Evolutionary conservation across 768 basidiomycete species (phyloP).

Genomic region (Termitomyces sp.): DNA sequence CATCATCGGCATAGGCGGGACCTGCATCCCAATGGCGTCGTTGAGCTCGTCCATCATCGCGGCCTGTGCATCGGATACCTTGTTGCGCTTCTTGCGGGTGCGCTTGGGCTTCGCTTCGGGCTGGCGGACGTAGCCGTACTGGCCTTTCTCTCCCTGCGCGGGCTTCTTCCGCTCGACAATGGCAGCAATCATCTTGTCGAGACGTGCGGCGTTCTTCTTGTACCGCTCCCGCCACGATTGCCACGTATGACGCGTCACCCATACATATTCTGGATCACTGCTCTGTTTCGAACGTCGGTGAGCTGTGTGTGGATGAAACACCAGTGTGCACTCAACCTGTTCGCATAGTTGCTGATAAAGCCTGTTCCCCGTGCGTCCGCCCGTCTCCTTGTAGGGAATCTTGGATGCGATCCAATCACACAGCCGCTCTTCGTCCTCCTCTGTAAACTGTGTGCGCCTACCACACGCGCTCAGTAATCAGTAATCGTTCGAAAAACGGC

Average conservation of each 20-base stretch:
- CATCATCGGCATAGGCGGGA: slow-evolving; percentile 8
- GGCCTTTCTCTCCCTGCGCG: slow-evolving; percentile 67
- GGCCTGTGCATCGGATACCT: slow-evolving; percentile 22
- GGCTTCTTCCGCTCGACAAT: slow-evolving; percentile 72
- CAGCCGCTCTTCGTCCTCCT: slow-evolving; percentile 68
- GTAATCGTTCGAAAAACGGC: no score
- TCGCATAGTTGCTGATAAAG: slow-evolving; percentile 80
- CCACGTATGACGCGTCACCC: slow-evolving; percentile 84
- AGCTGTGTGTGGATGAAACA: neutral
- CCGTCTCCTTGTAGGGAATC: slow-evolving; percentile 79
- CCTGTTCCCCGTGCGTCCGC: slow-evolving; percentile 77
- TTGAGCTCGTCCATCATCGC: slow-evolving; percentile 16
- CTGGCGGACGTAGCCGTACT: slow-evolving; percentile 76
- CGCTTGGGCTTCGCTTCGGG: slow-evolving; percentile 64
- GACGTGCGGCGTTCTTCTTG: slow-evolving; percentile 70
- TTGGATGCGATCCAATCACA: slow-evolving; percentile 78
- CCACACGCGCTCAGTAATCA: neutral
- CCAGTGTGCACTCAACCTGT: slow-evolving; percentile 34
- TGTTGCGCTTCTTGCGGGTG: slow-evolving; percentile 41
- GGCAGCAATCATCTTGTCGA: slow-evolving; percentile 56
- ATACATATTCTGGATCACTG: slow-evolving; percentile 64
- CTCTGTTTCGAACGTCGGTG: slow-evolving; percentile 28
- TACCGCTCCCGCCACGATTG: slow-evolving; percentile 88
- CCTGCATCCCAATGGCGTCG: slow-evolving; percentile 14
- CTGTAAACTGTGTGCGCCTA: slow-evolving; percentile 75